phyloP scores from a whole-genome alignment of 768 basidiomycete genomes.

The Coprinellus micaceus region DNA sequence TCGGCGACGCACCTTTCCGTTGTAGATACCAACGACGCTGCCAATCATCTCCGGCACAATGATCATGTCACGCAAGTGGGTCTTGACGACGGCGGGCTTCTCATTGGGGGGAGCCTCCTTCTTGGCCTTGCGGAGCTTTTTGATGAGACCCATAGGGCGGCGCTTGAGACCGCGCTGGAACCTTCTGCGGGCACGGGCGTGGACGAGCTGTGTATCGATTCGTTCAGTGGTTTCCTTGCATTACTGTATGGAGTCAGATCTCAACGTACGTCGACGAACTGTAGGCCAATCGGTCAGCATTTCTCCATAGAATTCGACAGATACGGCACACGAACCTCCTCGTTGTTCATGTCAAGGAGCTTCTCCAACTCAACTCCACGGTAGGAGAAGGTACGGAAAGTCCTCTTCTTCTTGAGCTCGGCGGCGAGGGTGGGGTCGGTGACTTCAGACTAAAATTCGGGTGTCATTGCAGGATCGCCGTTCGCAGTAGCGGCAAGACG shows the following conservation, averaged over 20 bases:
- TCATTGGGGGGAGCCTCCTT: constrained; percentile 99
- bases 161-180: constrained; percentile 99
- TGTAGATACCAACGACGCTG: constrained; percentile 96
- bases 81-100: constrained; percentile 98
- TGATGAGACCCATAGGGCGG: constrained; percentile 97
- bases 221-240: not conserved
- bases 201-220: constrained; percentile 69
- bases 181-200: constrained; percentile 96
- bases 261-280: constrained; percentile 76
- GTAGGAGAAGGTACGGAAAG: constrained; percentile 98
- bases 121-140: constrained; percentile 99
- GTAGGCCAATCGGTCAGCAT: constrained; percentile 7
- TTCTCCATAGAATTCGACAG: not conserved
- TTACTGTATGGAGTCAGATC: not conserved
- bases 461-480: not conserved
- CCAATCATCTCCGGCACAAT: constrained; percentile 99
- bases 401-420: constrained; percentile 97
- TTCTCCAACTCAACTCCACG: constrained; percentile 98
- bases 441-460: constrained; percentile 65
- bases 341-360: constrained; percentile 93
- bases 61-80: constrained; percentile 99
- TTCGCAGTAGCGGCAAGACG: constrained; percentile 14
- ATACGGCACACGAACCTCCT: constrained; percentile 64
- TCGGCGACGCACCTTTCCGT: constrained; percentile 73
- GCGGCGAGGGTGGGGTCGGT: constrained; percentile 94